Evolutionary conservation across 768 basidiomycete species (phyloP).

Genomic region (Trametes cinnabarina): DNA sequence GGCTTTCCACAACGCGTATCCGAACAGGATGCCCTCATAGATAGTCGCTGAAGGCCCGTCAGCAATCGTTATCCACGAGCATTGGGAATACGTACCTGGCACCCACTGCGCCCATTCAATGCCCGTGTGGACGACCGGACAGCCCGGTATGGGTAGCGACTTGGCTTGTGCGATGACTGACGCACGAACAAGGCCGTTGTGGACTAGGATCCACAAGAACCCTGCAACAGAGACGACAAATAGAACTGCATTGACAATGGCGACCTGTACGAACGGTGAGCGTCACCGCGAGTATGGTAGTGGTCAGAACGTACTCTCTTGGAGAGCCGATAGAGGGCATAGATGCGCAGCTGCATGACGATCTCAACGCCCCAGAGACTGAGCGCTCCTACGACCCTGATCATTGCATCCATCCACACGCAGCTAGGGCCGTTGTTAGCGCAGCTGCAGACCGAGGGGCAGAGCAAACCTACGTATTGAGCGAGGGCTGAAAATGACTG

Average conservation of each 20-base stretch:
- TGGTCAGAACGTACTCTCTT: constrained; percentile 37
- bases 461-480: constrained; percentile 32
- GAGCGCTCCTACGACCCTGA: constrained; percentile 42
- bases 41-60: constrained; percentile 31
- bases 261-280: constrained; percentile 7
- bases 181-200: constrained; percentile 37
- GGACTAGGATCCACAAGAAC: constrained; percentile 42
- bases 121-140: constrained; percentile 40
- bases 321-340: constrained; percentile 42
- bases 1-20: constrained; percentile 39
- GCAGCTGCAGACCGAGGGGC: neutral
- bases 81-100: constrained; percentile 33
- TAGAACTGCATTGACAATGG: constrained; percentile 37
- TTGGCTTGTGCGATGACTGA: constrained; percentile 37
- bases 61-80: neutral
- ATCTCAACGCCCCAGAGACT: constrained; percentile 50
- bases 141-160: constrained; percentile 41
- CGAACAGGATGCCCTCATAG: constrained; percentile 43
- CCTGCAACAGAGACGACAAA: constrained; percentile 42
- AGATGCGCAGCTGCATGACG: constrained; percentile 47
- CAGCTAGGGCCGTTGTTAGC: constrained; percentile 33
- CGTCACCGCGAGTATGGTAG: no score
- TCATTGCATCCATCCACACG: constrained; percentile 43
- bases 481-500: neutral
- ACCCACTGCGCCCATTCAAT: constrained; percentile 47